Base-by-base conservation (phyloP, 495 filamentous ascomycete species). In the Hamigera avellanea region DNA sequence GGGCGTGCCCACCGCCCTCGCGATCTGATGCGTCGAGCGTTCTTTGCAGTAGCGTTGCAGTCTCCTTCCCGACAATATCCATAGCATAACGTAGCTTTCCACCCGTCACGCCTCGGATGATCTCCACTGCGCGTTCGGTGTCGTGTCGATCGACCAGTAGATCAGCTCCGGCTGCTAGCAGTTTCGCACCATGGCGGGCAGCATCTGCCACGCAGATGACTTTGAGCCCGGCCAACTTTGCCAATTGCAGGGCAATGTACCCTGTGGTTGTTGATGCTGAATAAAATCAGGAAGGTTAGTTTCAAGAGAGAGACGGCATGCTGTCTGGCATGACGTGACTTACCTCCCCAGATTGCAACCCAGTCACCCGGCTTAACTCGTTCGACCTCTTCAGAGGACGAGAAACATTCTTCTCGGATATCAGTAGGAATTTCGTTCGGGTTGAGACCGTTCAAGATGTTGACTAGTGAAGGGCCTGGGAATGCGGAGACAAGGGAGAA, bases 331-430 rank as follows among this genome's bases (percentile, higher is more conserved):
- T 12, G 25, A 32, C 36, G 9, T 17, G 21, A 46, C 66, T 54
- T 61, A 70, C 76, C 78, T 44, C 77, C 79, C 78, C 78, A 83
- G 10, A 82, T 71, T 8, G 67, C 75, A 37, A 83, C 50, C 78
- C 77, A 83, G 19, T 82, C 78, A 0, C 72, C 75, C 7, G 42
- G 27, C 32, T 55, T 53, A 1, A 67, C 58, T 23, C 66, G 56
- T 39, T 75, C 73, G 8, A 52, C 42, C 9, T 52, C 44, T 7
- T 36, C 34, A 19, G 67, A 62, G 4, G 59, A 49, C 8, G 66
- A 52, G 19, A 78, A 68, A 26, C 66, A 71, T 35, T 82, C 75
- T 1, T 56, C 41, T 12, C 57, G 46, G 21, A 80, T 66, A 46
- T 81, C 75, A 17, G 48, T 39, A 1, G 75, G 61, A 14, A 81